Percentiles rank a stretch among this genome's conserved stretches.
These are phyloP conservation scores for Gymnopus androsaceus DNA, from an alignment of 1,284 basidiomycete species.

Conservation along the genomic window DNA sequence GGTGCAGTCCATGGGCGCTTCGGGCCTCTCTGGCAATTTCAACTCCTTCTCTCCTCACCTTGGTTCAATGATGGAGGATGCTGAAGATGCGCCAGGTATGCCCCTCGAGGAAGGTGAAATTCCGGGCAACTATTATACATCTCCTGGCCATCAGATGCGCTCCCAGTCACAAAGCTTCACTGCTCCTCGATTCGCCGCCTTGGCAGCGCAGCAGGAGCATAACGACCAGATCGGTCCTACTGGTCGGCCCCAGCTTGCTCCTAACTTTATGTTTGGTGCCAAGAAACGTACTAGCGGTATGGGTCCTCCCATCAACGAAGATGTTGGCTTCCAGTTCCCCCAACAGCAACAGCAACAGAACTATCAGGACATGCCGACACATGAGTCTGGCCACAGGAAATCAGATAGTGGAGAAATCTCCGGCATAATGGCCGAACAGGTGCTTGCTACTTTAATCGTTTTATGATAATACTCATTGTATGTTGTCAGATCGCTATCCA, in stretches of 20 bases:
- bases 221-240: conserved; percentile 69
- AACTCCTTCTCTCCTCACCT: conserved; percentile 75
- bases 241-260: conserved; percentile 86
- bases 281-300: conserved; percentile 53
- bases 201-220: conserved; percentile 78
- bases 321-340: conserved; percentile 82
- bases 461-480: conserved; percentile 7
- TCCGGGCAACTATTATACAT: conserved; percentile 53
- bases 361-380: conserved; percentile 38
- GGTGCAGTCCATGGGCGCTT: conserved; percentile 69
- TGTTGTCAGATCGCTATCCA: conserved; percentile 78
- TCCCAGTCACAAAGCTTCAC: conserved; percentile 80
- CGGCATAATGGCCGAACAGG: conserved; percentile 90
- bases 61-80: conserved; percentile 80
- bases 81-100: conserved; percentile 56
- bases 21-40: conserved; percentile 58
- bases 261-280: conserved; percentile 84
- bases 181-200: conserved; percentile 83
- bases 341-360: conserved; percentile 70
- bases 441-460: conserved; percentile 31
- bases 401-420: conserved; percentile 74
- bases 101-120: conserved; percentile 78
- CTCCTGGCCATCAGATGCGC: conserved; percentile 64
- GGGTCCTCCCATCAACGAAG: conserved; percentile 76
- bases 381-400: conserved; percentile 54